Evolutionary conservation across 2,329 filamentous ascomycete genomes (phyloP).

Genomic region (Xylariaceae sp.): DNA sequence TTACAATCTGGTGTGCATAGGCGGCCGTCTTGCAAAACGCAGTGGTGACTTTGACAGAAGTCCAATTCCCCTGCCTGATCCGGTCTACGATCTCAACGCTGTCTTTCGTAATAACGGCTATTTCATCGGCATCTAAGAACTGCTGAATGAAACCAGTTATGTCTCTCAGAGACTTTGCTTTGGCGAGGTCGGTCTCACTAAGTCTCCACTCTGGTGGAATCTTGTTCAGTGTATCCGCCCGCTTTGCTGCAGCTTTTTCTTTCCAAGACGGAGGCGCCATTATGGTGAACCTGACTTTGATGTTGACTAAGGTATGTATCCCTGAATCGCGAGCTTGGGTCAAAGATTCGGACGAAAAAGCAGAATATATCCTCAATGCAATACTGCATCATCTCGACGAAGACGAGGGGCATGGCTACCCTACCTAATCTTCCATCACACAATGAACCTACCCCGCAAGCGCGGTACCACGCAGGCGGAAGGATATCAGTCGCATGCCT

Average conservation of each 20-base stretch:
- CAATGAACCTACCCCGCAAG: no score
- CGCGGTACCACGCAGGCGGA: no score
- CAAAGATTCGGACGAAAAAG: no score
- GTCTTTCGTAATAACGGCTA: background rate
- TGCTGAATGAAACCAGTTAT: background rate
- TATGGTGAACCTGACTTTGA: no score
- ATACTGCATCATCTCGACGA: no score
- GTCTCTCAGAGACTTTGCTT: background rate
- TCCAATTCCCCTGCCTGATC: background rate
- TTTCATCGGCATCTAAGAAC: background rate
- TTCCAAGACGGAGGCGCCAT: background rate
- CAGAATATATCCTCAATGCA: no score
- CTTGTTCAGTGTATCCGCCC: background rate
- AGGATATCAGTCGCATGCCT: no score
- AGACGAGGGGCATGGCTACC: no score
- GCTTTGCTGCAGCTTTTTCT: background rate
- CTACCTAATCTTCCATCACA: no score
- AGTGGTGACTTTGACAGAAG: background rate
- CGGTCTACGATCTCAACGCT: background rate
- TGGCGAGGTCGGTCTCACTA: background rate
- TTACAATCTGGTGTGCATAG: slow-evolving; percentile 1
- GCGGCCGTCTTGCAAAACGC: slow-evolving; percentile 1
- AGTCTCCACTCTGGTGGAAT: background rate
- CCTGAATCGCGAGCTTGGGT: no score
- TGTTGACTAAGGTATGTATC: no score